phyloP scores from a whole-genome alignment of 768 basidiomycete species.

The Mycena haematopus region DNA sequence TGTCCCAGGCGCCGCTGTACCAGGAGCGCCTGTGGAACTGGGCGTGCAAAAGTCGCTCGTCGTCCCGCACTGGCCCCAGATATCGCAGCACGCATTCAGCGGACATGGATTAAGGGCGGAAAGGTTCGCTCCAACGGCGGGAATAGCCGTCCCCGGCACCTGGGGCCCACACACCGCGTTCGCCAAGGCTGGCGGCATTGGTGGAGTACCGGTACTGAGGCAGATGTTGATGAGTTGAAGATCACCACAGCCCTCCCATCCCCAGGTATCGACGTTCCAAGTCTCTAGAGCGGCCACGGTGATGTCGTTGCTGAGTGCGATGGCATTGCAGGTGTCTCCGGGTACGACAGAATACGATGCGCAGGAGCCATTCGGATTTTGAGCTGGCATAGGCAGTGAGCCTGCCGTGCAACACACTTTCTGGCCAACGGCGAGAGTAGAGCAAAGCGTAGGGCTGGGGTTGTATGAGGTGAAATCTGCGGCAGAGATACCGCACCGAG shows the following conservation, averaged over 20 bases:
- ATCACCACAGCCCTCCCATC: neutral
- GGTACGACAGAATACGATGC: neutral
- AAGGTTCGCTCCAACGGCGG: neutral
- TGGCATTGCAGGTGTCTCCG: neutral
- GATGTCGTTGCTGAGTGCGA: neutral
- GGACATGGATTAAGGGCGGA: neutral
- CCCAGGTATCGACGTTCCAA: slow-evolving; percentile 5
- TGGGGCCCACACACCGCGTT: slow-evolving; percentile 3
- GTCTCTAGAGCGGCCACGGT: neutral
- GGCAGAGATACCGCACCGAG: neutral
- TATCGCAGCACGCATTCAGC: slow-evolving; percentile 7
- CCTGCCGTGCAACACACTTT: slow-evolving; percentile 5
- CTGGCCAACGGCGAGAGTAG: slow-evolving; percentile 4
- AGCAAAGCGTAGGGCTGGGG: slow-evolving; percentile 5
- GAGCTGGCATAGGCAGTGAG: neutral
- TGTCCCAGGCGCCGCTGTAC: slow-evolving; percentile 2
- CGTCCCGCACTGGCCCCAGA: slow-evolving; percentile 17
- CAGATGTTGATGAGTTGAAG: slow-evolving; percentile 1
- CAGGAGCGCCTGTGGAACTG: neutral
- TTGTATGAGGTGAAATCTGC: slow-evolving; percentile 2
- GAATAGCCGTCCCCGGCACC: slow-evolving; percentile 3
- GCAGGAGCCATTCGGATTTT: slow-evolving; percentile 3
- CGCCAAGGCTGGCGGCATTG: neutral
- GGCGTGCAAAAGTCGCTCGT: slow-evolving; percentile 14
- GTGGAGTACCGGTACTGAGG: slow-evolving; percentile 1